These are phyloP conservation scores for Apiotrichum mycotoxinovorans DNA, from an alignment of 1,284 basidiomycete species.

Conservation along the genomic window DNA sequence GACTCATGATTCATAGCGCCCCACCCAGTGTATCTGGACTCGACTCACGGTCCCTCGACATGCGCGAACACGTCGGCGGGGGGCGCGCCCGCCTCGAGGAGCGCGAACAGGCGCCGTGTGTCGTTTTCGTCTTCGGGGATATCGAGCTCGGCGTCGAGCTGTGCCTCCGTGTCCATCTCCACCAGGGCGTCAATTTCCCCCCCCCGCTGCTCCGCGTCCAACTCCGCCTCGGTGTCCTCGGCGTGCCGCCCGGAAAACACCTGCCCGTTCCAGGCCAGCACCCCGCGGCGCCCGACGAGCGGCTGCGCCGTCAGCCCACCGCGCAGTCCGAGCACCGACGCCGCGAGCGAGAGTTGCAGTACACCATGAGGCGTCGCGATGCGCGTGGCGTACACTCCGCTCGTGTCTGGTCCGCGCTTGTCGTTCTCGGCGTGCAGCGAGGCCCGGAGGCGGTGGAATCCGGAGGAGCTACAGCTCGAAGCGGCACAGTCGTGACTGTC, in stretches of 20 bases:
- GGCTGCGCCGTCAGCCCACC: conserved; percentile 70
- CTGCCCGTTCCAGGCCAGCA: conserved; percentile 89
- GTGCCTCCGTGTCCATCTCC: too few species aligned
- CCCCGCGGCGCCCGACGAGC: conserved; percentile 56
- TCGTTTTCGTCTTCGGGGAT: conserved; percentile 72
- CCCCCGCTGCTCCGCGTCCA: too few species aligned
- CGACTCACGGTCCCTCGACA: conserved; percentile 82
- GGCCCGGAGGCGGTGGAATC: conserved; percentile 3
- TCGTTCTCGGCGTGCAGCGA: conserved; percentile 21
- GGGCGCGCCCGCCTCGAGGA: conserved; percentile 54
- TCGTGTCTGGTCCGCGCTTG: conserved; percentile 34
- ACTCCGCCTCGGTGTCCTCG: too few species aligned
- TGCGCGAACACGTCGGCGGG: conserved; percentile 57
- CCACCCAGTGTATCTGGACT: background rate
- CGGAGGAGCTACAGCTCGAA: background rate
- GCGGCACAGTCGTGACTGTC: background rate
- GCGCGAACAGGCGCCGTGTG: conserved; percentile 63
- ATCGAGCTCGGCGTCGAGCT: conserved; percentile 59
- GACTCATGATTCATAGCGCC: too few species aligned
- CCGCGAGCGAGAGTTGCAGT: conserved; percentile 56
- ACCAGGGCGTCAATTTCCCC: too few species aligned
- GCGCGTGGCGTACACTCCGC: conserved; percentile 17
- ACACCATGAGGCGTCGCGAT: background rate
- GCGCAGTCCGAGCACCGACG: conserved; percentile 74
- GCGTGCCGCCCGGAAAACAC: conserved; percentile 55